phyloP scores from a whole-genome alignment of 108 stramenopile species.

The Parietichytrium sp. region DNA sequence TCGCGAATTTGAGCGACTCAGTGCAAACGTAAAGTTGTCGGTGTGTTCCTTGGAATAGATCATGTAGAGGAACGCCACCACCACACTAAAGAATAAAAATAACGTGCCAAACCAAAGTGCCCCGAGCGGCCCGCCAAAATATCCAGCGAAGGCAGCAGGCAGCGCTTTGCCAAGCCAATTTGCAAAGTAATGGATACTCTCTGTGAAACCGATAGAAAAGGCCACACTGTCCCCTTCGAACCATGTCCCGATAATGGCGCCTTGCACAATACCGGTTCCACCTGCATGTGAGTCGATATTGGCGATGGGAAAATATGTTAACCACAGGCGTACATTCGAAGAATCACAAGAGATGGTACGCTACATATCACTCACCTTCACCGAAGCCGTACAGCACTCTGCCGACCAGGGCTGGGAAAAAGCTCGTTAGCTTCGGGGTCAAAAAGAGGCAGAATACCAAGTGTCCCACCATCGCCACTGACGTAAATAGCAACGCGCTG shows the following conservation, averaged over 20 bases:
- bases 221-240: constrained; percentile 8
- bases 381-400: constrained; percentile 6
- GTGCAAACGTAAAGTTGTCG: not conserved
- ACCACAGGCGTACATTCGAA: too few species aligned
- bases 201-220: constrained; percentile 26
- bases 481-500: constrained; percentile 15
- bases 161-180: constrained; percentile 25
- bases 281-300: too few species aligned
- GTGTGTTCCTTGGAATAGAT: not conserved
- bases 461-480: constrained; percentile 19
- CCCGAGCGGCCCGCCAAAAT: not conserved
- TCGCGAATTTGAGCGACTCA: not conserved
- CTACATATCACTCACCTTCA: too few species aligned
- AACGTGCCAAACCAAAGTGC: constrained; percentile 17
- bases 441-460: not conserved
- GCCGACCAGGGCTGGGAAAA: not conserved
- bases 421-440: constrained; percentile 2
- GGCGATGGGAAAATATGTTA: too few species aligned
- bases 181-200: constrained; percentile 1
- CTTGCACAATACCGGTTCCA: constrained; percentile 29
- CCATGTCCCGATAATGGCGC: constrained; percentile 30
- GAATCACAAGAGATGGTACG: too few species aligned
- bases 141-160: not conserved
- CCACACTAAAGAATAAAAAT: not conserved
- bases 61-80: not conserved